Evolutionary conservation across 2,329 filamentous ascomycete species (phyloP).

Genomic region (Fusarium pseudocircinatum): DNA sequence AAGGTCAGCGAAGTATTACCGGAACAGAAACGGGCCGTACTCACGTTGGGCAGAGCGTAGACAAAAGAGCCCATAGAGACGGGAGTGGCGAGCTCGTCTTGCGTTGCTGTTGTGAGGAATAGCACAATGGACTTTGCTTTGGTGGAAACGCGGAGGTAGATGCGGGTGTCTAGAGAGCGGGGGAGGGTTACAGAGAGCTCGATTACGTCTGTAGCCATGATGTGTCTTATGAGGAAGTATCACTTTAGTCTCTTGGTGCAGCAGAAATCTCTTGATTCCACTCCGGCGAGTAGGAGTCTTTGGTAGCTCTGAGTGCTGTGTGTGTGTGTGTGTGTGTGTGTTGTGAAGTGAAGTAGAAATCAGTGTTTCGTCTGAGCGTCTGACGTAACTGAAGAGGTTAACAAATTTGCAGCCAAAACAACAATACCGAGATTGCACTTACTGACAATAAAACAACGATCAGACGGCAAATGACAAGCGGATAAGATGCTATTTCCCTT

Average conservation of each 20-base stretch:
- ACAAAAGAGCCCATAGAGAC: slow-evolving; percentile 86
- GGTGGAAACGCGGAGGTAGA: slow-evolving; percentile 68
- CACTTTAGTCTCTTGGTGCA: too few relatives aligned
- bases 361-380: neutral
- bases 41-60: slow-evolving; percentile 90
- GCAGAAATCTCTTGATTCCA: neutral
- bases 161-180: slow-evolving; percentile 66
- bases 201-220: slow-evolving; percentile 41
- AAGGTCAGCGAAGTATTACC: slow-evolving; percentile 19
- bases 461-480: neutral
- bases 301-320: neutral
- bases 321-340: neutral
- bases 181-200: slow-evolving; percentile 70
- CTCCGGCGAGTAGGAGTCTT: neutral
- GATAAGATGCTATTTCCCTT: neutral
- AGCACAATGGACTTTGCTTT: slow-evolving; percentile 67
- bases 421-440: too few relatives aligned
- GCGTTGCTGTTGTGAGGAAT: slow-evolving; percentile 68
- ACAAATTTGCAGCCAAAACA: neutral
- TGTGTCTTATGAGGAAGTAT: neutral
- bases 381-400: slow-evolving; percentile 1
- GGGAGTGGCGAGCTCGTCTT: slow-evolving; percentile 60
- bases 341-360: neutral
- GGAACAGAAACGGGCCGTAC: slow-evolving; percentile 34
- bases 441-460: neutral